phyloP scores from a whole-genome alignment of 805 yeast genomes.

The Barnettozyma sp. region DNA sequence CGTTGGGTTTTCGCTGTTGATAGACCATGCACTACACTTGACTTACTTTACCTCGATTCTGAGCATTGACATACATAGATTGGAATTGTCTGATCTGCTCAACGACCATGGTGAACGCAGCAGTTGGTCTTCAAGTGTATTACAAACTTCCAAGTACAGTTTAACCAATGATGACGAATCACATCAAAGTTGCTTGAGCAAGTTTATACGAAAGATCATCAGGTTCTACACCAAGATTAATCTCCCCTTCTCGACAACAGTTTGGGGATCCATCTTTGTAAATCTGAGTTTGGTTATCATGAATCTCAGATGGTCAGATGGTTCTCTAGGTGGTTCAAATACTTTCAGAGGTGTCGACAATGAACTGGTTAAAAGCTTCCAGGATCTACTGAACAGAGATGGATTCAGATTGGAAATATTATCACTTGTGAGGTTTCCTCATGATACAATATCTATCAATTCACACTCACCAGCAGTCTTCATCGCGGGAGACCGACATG shows the following conservation, averaged over 20 bases:
- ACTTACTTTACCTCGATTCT: constrained; percentile 61
- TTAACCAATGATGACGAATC: background rate
- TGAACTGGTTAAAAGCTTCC: constrained; percentile 4
- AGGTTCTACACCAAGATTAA: constrained; percentile 24
- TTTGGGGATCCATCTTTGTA: constrained; percentile 26
- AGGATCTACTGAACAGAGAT: constrained; percentile 16
- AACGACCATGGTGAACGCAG: constrained; percentile 7
- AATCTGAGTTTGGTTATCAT: constrained; percentile 25
- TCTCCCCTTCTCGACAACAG: constrained; percentile 32
- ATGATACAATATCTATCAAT: background rate
- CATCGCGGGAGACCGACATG: no score
- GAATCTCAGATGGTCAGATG: constrained; percentile 31
- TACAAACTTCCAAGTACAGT: background rate
- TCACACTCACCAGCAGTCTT: constrained; percentile 1
- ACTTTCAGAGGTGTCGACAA: background rate
- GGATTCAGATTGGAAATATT: constrained; percentile 18
- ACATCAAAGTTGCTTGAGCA: background rate
- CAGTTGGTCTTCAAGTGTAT: constrained; percentile 8
- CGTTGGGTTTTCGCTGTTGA: constrained; percentile 39
- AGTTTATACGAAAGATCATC: constrained; percentile 4
- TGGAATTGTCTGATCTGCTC: constrained; percentile 52
- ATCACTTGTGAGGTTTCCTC: constrained; percentile 1
- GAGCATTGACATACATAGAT: constrained; percentile 57
- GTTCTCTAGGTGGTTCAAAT: constrained; percentile 7
- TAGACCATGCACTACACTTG: constrained; percentile 55